These are phyloP conservation scores for Talaromyces islandicus DNA, from an alignment of 2,329 filamentous ascomycete species.

Conservation along the genomic window DNA sequence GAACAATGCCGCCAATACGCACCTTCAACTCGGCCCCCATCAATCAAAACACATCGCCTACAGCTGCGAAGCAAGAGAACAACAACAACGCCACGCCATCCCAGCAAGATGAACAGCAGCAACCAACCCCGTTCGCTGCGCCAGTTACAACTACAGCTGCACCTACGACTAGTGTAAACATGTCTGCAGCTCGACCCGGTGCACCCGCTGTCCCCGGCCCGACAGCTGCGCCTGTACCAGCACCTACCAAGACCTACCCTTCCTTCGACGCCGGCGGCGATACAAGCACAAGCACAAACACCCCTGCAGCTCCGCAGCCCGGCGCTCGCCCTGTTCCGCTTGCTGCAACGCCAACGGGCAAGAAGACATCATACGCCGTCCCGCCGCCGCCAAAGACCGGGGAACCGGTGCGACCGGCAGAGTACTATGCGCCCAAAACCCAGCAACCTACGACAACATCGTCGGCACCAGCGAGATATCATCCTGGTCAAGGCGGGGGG, in stretches of 20 bases:
- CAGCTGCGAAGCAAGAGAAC: background rate
- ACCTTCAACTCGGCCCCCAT: slow-evolving; percentile 23
- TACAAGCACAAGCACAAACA: background rate
- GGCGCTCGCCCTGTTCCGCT: slow-evolving; percentile 20
- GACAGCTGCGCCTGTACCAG: background rate
- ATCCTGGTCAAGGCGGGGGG: background rate
- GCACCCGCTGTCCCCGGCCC: background rate
- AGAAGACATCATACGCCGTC: slow-evolving; percentile 6
- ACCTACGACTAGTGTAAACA: background rate
- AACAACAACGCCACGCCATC: background rate
- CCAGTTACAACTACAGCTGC: background rate
- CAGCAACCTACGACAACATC: background rate
- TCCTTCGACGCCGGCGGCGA: background rate
- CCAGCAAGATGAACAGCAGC: slow-evolving; percentile 27
- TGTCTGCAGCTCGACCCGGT: background rate
- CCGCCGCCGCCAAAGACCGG: slow-evolving; percentile 10
- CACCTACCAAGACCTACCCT: background rate
- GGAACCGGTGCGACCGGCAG: slow-evolving; percentile 3
- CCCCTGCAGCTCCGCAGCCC: slow-evolving; percentile 30
- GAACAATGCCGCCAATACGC: slow-evolving; percentile 19
- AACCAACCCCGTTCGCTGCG: slow-evolving; percentile 5
- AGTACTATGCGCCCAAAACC: background rate
- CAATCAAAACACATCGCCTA: slow-evolving; percentile 20
- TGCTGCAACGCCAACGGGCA: slow-evolving; percentile 18
- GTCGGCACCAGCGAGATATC: too few species aligned